Conservation (phyloP, 768 basidiomycete species). For the Hortiboletus campestris region DNA sequence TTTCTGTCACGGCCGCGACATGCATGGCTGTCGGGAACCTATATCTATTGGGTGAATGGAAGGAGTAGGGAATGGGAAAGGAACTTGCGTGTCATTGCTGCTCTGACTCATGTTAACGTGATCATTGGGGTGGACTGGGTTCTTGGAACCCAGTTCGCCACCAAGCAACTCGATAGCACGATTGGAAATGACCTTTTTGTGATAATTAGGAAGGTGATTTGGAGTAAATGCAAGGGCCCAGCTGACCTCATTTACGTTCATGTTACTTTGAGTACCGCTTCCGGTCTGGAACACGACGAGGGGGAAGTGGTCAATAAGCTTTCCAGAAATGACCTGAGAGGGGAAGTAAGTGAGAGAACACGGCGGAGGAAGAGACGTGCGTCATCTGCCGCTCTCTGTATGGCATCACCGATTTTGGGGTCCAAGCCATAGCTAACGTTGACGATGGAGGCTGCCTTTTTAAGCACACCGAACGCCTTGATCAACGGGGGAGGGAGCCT, state of each 20-base stretch:
- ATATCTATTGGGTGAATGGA: neutral
- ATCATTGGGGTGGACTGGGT: conserved; percentile 97
- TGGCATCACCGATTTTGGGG: conserved; percentile 80
- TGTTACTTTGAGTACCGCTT: conserved; percentile 98
- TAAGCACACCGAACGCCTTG: conserved; percentile 96
- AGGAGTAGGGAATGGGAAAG: neutral
- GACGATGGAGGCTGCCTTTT: conserved; percentile 93
- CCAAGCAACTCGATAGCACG: conserved; percentile 96
- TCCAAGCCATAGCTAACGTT: conserved; percentile 91
- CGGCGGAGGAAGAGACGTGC: conserved; percentile 39
- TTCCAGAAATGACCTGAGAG: conserved; percentile 88
- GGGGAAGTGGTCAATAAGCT: conserved; percentile 93
- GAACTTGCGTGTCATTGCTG: conserved; percentile 91
- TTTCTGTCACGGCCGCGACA: conserved; percentile 90
- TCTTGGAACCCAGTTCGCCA: conserved; percentile 93
- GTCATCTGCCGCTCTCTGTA: conserved; percentile 92
- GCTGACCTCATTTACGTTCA: conserved; percentile 94
- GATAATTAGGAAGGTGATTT: neutral
- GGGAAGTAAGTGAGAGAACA: conserved; percentile 1
- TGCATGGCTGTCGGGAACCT: conserved; percentile 99
- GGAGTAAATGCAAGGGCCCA: neutral
- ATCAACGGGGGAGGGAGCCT: conserved; percentile 93
- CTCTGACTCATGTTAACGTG: conserved; percentile 99
- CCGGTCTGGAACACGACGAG: conserved; percentile 99
- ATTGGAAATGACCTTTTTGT: conserved; percentile 86